phyloP scores from a whole-genome alignment of 768 basidiomycete genomes.

The Boletus vinaceobasis region DNA sequence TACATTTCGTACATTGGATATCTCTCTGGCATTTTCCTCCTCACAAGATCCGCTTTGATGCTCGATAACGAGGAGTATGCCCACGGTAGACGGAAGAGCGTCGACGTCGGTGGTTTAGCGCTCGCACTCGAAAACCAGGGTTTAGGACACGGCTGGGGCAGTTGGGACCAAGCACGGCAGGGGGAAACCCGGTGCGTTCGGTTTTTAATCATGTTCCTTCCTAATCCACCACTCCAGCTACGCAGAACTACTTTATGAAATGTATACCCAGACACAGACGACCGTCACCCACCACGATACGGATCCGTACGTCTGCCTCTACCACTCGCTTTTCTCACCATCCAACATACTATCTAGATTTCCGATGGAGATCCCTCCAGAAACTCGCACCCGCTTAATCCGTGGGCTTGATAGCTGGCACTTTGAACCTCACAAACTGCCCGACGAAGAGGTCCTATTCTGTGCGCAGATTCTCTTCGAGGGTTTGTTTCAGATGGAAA shows the following conservation, averaged over 20 bases:
- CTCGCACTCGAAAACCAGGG: conserved; percentile 66
- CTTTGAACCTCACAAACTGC: conserved; percentile 84
- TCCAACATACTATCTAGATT: conserved; percentile 35
- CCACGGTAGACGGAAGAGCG: conserved; percentile 60
- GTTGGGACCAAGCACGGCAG: conserved; percentile 48
- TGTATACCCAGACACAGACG: conserved; percentile 76
- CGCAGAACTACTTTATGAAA: conserved; percentile 80
- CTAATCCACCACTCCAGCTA: conserved; percentile 42
- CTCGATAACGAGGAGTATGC: conserved; percentile 28
- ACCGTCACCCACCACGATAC: conserved; percentile 56
- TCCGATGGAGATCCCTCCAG: conserved; percentile 44
- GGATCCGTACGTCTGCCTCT: conserved; percentile 21
- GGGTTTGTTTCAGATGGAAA: conserved; percentile 73
- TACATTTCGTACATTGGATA: neutral
- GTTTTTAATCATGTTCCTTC: conserved; percentile 1
- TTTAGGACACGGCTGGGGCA: conserved; percentile 70
- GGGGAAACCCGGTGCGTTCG: conserved; percentile 48
- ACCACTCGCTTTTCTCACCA: neutral
- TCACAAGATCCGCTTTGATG: conserved; percentile 11
- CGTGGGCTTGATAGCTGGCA: conserved; percentile 73
- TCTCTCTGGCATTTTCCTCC: neutral
- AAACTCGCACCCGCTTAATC: conserved; percentile 62
- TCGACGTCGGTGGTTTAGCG: conserved; percentile 86
- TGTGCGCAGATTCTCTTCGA: conserved; percentile 89
- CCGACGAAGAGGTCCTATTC: conserved; percentile 76